phyloP scores from a whole-genome alignment of 345 rosid species.

The Eutrema japonicum region DNA sequence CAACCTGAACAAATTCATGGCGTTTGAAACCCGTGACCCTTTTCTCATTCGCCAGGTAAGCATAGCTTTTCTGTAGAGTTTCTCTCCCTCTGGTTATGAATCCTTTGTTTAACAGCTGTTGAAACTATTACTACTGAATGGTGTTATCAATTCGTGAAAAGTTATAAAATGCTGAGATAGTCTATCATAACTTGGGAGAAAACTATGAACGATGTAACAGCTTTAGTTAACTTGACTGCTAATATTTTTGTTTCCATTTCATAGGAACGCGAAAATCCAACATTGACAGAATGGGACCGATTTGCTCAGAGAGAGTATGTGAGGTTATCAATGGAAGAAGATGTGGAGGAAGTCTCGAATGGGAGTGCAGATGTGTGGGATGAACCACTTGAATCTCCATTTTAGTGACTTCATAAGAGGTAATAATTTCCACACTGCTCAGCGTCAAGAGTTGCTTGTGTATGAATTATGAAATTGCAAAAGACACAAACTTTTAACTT shows the following conservation, averaged over 20 bases:
- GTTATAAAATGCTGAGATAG: not conserved
- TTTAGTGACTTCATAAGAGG: constrained; percentile 43
- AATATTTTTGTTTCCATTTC: constrained; percentile 15
- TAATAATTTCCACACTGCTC: constrained; percentile 23
- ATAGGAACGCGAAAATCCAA: constrained; percentile 71
- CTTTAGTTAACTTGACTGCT: not conserved
- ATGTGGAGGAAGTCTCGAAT: constrained; percentile 74
- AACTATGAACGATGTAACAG: not conserved
- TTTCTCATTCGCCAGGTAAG: constrained; percentile 77
- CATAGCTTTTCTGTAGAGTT: not conserved
- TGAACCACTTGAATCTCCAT: constrained; percentile 70
- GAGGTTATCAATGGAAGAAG: constrained; percentile 79
- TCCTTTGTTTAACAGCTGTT: not conserved
- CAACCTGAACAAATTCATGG: constrained; percentile 82
- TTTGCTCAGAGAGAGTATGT: constrained; percentile 76
- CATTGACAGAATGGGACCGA: constrained; percentile 78
- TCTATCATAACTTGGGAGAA: not conserved
- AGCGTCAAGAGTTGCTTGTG: not conserved
- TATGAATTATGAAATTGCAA: not conserved
- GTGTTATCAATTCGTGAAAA: not conserved
- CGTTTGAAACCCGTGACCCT: constrained; percentile 84
- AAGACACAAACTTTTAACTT: not conserved
- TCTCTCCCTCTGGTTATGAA: not conserved
- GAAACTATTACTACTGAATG: not conserved
- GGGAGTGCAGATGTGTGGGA: constrained; percentile 79